Evolutionary conservation across 1,139 yeast genomes (phyloP).

Genomic region (Geotrichum klebahnii): DNA sequence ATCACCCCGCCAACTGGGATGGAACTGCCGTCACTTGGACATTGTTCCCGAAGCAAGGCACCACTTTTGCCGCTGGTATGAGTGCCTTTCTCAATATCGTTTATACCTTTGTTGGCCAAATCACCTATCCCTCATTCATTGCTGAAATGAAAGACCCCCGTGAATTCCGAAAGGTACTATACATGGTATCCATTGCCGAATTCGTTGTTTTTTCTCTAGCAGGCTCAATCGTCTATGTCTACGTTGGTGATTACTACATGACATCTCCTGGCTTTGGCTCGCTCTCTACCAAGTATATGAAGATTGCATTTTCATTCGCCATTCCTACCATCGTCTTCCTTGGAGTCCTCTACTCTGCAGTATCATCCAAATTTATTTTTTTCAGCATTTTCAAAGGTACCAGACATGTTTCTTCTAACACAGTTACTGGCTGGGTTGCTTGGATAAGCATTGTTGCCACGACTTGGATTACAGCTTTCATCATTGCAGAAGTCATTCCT

Average conservation of each 20-base stretch:
- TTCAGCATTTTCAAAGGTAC: conserved; percentile 46
- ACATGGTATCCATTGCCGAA: conserved; percentile 50
- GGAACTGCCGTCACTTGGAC: conserved; percentile 45
- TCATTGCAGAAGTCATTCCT: conserved; percentile 61
- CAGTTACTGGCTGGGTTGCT: conserved; percentile 50
- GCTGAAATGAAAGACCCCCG: conserved; percentile 56
- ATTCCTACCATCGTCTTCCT: conserved; percentile 56
- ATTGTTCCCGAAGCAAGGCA: conserved; percentile 51
- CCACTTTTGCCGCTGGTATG: conserved; percentile 54
- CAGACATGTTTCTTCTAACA: conserved; percentile 47
- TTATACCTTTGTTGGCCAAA: conserved; percentile 61
- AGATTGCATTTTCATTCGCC: conserved; percentile 56
- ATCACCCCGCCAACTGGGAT: conserved; percentile 46
- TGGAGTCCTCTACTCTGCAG: conserved; percentile 54
- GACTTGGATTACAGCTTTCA: conserved; percentile 52
- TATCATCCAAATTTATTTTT: conserved; percentile 51
- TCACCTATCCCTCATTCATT: conserved; percentile 59
- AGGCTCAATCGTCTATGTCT: conserved; percentile 55
- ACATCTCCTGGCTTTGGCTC: conserved; percentile 61
- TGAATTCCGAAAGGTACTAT: conserved; percentile 56
- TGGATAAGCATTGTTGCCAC: conserved; percentile 47
- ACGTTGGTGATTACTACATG: conserved; percentile 53
- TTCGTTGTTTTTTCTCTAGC: conserved; percentile 50
- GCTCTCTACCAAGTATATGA: conserved; percentile 46
- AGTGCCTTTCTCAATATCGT: conserved; percentile 56